These are phyloP conservation scores for Curvularia verruculosa DNA, from an alignment of 2,329 filamentous ascomycete genomes.

Conservation along the genomic window DNA sequence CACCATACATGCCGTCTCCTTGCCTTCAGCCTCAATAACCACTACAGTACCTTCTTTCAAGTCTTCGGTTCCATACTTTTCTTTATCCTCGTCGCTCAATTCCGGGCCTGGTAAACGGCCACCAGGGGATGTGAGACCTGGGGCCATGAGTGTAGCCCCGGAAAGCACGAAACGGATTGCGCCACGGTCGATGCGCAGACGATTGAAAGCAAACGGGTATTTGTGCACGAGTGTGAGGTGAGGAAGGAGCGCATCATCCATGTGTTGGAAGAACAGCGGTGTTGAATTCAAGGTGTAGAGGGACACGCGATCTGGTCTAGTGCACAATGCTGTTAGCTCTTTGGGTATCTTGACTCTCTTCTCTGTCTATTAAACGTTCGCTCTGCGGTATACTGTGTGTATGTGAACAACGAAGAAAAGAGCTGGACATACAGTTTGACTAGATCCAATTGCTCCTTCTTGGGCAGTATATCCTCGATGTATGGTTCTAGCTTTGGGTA, in stretches of 20 bases:
- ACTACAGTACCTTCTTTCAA: constrained; percentile 82
- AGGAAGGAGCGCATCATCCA: constrained; percentile 77
- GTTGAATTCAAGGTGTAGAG: constrained; percentile 81
- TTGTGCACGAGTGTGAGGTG: constrained; percentile 89
- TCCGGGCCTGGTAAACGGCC: constrained; percentile 72
- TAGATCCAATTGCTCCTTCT: constrained; percentile 87
- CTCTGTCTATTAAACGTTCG: background rate
- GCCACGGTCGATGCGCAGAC: constrained; percentile 88
- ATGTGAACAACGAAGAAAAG: background rate
- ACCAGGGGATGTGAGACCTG: constrained; percentile 83
- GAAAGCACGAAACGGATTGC: constrained; percentile 96
- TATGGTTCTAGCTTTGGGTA: constrained; percentile 85
- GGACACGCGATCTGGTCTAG: constrained; percentile 79
- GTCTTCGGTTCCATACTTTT: constrained; percentile 65
- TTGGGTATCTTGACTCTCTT: background rate
- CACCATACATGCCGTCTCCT: constrained; percentile 87
- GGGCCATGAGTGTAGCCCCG: constrained; percentile 94
- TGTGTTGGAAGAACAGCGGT: constrained; percentile 91
- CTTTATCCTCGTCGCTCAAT: constrained; percentile 45
- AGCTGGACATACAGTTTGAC: constrained; percentile 72
- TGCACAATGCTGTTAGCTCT: constrained; percentile 9
- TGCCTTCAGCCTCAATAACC: constrained; percentile 89
- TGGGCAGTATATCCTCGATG: constrained; percentile 94
- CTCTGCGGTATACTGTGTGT: background rate
- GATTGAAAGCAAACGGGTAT: constrained; percentile 83